Evolutionary conservation across 768 basidiomycete genomes (phyloP), one percentile per base, ranked within the genome.

Genomic region (Kwoniella bestiolae): DNA sequence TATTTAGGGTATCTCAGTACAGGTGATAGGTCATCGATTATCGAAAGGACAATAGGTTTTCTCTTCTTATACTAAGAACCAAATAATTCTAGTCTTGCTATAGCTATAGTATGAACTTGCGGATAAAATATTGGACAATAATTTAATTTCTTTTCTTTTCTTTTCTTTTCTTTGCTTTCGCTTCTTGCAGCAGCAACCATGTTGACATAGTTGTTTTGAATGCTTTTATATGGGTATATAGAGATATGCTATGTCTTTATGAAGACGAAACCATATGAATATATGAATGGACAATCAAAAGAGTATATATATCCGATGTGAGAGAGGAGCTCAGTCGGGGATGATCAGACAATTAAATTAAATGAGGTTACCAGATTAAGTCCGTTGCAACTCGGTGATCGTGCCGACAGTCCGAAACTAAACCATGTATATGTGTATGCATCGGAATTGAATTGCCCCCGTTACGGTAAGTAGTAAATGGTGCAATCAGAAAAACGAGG

Each of bases 401-500:
- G 12, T 18, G 21, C 16, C 25, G 23, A 21, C 11, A 47, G 3
- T 21, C 25, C 25, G 46, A 21, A 47, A 47, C 25, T 25, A 47
- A 21, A 21, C n/a, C 46, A 14, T 47, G 46, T 0, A 14, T 21
- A 9, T n/a, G n/a, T n/a, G n/a, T n/a, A n/a, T n/a, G n/a, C n/a
- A 25, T 47, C n/a, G 25, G n/a, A 47, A 23, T 47, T n/a, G 46
- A 23, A 47, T 47, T 16, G 18, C 16, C 9, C 1, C 16, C 16
- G 18, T n/a, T n/a, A n/a, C n/a, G n/a, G n/a, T n/a, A 5, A 8
- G 18, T 18, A 18, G 38, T 14, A 18, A 41, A 47, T 47, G 46
- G 46, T 25, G 46, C 46, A 47, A 47, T 47, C 46, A 3, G 34
- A 55, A 55, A 55, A 55, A 55, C 52, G 31, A 55, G 26, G 16